Evolutionary conservation across 768 basidiomycete species (phyloP).

Genomic region (Termitomyces sp.): DNA sequence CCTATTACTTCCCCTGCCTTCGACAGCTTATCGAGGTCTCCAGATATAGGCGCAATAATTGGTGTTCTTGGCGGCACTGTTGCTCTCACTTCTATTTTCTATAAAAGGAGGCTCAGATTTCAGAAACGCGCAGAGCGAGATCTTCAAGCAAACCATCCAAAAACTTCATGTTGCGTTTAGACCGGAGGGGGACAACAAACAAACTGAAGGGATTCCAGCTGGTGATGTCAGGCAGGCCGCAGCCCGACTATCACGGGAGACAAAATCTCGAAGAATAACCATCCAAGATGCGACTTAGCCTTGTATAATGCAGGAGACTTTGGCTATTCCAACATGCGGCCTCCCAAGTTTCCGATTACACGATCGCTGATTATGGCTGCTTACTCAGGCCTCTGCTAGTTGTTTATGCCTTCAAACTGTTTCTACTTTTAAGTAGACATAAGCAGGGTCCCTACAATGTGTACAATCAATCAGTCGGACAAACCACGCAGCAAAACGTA

Average conservation of each 20-base stretch:
- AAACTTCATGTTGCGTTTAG: background rate
- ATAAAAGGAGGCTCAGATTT: background rate
- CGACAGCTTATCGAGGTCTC: background rate
- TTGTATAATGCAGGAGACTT: too few relatives aligned
- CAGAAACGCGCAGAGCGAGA: background rate
- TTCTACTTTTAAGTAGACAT: too few relatives aligned
- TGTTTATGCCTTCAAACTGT: too few relatives aligned
- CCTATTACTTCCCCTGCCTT: background rate
- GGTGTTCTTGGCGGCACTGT: slow-evolving; percentile 1
- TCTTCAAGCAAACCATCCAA: background rate
- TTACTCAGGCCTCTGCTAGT: too few relatives aligned
- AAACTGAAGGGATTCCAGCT: background rate
- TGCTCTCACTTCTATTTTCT: background rate
- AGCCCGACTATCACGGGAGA: background rate
- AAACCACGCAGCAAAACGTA: too few relatives aligned
- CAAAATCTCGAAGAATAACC: too few relatives aligned
- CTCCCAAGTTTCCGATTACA: too few relatives aligned
- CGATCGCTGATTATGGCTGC: too few relatives aligned
- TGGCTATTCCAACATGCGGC: too few relatives aligned
- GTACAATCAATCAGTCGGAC: too few relatives aligned
- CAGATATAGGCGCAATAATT: slow-evolving; percentile 8
- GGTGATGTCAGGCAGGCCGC: background rate
- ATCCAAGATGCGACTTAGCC: too few relatives aligned
- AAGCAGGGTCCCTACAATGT: too few relatives aligned
- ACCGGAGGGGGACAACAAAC: background rate